Evolutionary conservation across 164 flowering plant genomes (phyloP).

Genomic region (Litsea cubeba): DNA sequence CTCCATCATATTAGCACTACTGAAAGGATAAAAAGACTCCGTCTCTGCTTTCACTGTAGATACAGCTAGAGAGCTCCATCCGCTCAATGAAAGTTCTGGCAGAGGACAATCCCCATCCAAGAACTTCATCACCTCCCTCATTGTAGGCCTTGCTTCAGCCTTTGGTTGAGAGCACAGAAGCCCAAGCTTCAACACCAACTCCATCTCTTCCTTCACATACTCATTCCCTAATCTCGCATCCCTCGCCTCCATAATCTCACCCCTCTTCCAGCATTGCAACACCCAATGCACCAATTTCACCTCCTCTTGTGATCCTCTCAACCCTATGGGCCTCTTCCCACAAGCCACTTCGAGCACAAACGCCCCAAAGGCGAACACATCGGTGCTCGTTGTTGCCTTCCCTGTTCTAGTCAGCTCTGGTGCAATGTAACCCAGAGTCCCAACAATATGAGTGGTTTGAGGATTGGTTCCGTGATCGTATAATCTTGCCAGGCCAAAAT

Average conservation of each 20-base stretch:
- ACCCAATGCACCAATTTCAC: constrained; percentile 11
- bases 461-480: constrained; percentile 12
- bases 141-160: constrained; percentile 1
- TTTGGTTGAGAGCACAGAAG: constrained; percentile 7
- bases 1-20: neutral
- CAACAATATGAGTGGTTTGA: constrained; percentile 7
- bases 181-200: constrained; percentile 15
- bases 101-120: neutral
- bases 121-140: constrained; percentile 8
- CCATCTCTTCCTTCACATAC: constrained; percentile 9
- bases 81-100: neutral
- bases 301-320: neutral
- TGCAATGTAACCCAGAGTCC: constrained; percentile 16
- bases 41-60: too few relatives aligned
- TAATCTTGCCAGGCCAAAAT: constrained; percentile 16
- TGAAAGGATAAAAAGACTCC: neutral
- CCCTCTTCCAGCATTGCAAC: neutral
- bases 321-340: constrained; percentile 12
- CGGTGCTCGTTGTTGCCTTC: constrained; percentile 7
- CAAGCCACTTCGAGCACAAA: constrained; percentile 15
- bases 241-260: neutral
- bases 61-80: neutral
- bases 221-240: constrained; percentile 4
- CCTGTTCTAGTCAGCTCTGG: constrained; percentile 8
- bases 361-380: constrained; percentile 15